Evolutionary conservation across 176 grass and related monocot species (phyloP), one percentile per base, ranked within the genome.

Genomic region (Musa troglodytarum): DNA sequence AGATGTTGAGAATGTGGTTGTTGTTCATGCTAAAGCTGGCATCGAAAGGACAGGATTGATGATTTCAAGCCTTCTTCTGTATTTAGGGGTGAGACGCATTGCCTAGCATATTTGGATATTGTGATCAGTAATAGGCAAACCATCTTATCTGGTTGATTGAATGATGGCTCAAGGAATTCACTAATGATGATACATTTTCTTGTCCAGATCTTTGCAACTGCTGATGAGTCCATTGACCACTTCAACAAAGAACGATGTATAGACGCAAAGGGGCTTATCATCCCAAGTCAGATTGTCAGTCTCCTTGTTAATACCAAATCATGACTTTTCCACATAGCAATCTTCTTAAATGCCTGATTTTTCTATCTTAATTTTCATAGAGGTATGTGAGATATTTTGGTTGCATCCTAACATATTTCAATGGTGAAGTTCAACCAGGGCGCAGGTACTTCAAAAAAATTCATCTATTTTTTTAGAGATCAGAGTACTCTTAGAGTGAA

Each of bases 211-310:
- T 76, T 76, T 64, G 3, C 56, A 51, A 64, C 74, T 76, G 74
- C 74, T 64, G 74, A 76, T 52, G 74, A 76, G 11, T 76, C 74
- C 11, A 63, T 76, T 76, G 74, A 76, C 3, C 64, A 51, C 74
- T 76, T 63, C 58, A 76, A 76, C 74, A 62, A 76, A 63, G 58
- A 63, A 63, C 63, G 74, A 52, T 76, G 74, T 76, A 21, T 63
- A 23, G 74, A 76, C 3, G 49, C 43, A 51, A 76, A 64, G 34
- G 74, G 29, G 74, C 74, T 76, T 76, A 20, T 76, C 58, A 49
- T 64, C n/a, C 74, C 74, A 65, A 76, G 74, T 76, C 74, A 76
- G 59, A 76, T 76, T 76, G 74, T 76, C 34, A 76, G 74, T 50
- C 58, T 51, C 17, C 56, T 74, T 74, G 22, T 74, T 74, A 29